Evolutionary conservation across 2,329 filamentous ascomycete species (phyloP), one percentile per base, ranked within the genome.

Genomic region (Chaetomiaceae sp.): DNA sequence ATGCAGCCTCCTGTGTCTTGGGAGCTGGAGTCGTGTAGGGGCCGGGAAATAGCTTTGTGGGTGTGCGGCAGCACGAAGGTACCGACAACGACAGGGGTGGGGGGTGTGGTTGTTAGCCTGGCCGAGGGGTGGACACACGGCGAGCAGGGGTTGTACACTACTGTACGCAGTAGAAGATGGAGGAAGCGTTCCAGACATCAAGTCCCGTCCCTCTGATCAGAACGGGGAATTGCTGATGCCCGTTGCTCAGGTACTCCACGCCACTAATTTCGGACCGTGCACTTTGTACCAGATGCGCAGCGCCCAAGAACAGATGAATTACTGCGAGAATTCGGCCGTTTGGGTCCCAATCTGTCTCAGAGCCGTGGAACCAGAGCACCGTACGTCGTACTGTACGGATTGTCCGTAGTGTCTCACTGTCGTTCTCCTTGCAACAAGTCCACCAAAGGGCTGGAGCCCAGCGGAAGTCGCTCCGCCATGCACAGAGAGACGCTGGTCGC

Each of bases 131-230:
- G 48, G 55, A 40, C 34, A 52, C 40, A 53, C 44, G 55, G 45
- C 33, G 21, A 33, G 44, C 57, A 59, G 53, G 58, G 57, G 57
- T 58, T 48, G 48, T 55, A n/a, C n/a, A n/a, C n/a, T n/a, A n/a
- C n/a, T n/a, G n/a, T n/a, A n/a, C n/a, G n/a, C n/a, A n/a, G n/a
- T n/a, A 48, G 47, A 55, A 46, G 43, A 38, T 32, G 44, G 49
- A 58, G 46, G 44, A 52, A 50, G 49, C 30, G 43, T 49, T 34
- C 44, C 18, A 51, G 53, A 45, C 40, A 46, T n/a, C n/a, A 21
- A 33, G 11, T 25, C 21, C 44, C 13, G 16, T 38, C 36, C 21
- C 7, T 16, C 8, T 30, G 21, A 18, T 37, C 18, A 23, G 30
- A 36, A 48, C 47, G 38, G 48, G 16, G 30, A 20, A 29, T 51